phyloP scores from a whole-genome alignment of 164 flowering plant genomes.

The Liriodendron chinense region DNA sequence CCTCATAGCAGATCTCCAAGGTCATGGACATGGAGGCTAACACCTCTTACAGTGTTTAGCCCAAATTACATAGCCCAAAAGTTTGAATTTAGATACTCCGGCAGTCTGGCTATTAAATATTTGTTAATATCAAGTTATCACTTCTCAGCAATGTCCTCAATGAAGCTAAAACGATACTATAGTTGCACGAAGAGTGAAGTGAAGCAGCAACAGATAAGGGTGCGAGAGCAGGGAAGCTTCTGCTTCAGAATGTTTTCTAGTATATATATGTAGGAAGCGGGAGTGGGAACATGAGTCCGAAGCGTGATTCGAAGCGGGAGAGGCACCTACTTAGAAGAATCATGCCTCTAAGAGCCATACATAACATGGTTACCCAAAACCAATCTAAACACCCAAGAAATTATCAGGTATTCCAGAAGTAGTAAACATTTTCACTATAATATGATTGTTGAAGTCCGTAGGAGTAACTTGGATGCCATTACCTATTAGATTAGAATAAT shows the following conservation, averaged over 20 bases:
- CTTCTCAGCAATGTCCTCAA: background rate
- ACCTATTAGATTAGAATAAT: background rate
- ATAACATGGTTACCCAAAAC: background rate
- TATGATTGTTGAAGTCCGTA: background rate
- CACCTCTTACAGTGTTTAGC: too few relatives aligned
- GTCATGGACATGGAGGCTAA: too few relatives aligned
- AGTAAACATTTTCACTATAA: background rate
- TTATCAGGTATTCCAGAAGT: background rate
- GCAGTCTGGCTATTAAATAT: background rate
- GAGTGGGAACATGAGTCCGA: too few relatives aligned
- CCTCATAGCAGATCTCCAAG: too few relatives aligned
- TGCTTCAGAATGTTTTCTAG: too few relatives aligned
- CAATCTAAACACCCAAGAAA: background rate
- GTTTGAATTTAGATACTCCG: background rate
- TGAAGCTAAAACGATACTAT: background rate
- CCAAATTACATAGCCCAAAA: background rate
- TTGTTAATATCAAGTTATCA: background rate
- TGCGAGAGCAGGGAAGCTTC: too few relatives aligned
- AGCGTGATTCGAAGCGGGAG: too few relatives aligned
- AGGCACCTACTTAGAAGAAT: too few relatives aligned
- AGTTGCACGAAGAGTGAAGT: background rate
- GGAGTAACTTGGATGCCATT: background rate
- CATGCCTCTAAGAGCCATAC: too few relatives aligned
- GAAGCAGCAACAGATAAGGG: background rate
- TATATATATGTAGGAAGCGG: too few relatives aligned